Conservation (phyloP, 441 rosid genomes). For the Croton setiger region DNA sequence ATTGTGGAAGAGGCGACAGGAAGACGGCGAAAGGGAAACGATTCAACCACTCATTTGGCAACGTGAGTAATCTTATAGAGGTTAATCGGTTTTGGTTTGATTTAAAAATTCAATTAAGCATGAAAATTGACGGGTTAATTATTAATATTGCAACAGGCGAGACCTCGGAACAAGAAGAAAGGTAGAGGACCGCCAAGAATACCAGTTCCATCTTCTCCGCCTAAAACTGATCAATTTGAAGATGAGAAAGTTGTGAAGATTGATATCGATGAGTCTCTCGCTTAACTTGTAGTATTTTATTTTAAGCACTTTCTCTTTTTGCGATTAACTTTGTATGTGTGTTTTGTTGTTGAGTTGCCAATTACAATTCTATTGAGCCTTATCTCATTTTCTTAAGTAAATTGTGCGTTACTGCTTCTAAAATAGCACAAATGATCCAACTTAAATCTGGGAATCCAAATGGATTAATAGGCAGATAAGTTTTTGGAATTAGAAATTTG, state of each 20-base stretch:
- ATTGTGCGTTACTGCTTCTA: no score
- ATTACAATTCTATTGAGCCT: neutral
- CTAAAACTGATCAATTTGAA: slow-evolving; percentile 55
- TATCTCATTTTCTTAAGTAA: no score
- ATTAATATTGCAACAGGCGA: slow-evolving; percentile 41
- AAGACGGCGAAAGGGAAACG: slow-evolving; percentile 82
- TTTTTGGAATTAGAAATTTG: neutral
- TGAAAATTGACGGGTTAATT: neutral
- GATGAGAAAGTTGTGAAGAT: slow-evolving; percentile 53
- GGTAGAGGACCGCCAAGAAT: slow-evolving; percentile 82
- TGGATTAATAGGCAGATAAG: neutral
- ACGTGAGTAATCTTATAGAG: slow-evolving; percentile 41
- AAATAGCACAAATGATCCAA: no score
- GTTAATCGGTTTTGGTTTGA: neutral
- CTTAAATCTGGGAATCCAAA: neutral
- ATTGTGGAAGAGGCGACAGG: slow-evolving; percentile 79
- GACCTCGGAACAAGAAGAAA: slow-evolving; percentile 81
- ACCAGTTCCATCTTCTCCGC: slow-evolving; percentile 63
- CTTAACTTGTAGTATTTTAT: slow-evolving; percentile 31
- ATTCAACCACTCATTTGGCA: slow-evolving; percentile 81
- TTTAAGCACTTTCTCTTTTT: neutral
- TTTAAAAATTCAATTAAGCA: neutral
- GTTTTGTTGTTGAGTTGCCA: neutral
- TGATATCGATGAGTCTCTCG: slow-evolving; percentile 67
- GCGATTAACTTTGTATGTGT: slow-evolving; percentile 1